Conservation (phyloP, 768 basidiomycete genomes). For the Xanthoconium stramineum region DNA sequence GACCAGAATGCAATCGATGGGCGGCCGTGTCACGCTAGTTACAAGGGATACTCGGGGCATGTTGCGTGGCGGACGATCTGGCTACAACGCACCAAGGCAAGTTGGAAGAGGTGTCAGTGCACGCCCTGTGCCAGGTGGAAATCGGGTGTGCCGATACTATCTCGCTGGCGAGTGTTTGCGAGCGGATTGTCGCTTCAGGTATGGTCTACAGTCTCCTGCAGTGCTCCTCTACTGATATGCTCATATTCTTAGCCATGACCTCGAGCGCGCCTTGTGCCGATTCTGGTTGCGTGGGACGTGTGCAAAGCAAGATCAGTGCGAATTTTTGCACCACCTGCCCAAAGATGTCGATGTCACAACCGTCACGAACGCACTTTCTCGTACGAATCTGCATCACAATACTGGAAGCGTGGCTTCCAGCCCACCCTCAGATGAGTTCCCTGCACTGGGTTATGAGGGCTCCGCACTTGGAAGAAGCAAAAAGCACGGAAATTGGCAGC, state of each 20-base stretch:
- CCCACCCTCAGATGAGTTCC: slow-evolving; percentile 60
- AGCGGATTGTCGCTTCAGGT: slow-evolving; percentile 98
- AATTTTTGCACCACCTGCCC: slow-evolving; percentile 91
- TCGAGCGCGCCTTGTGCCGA: slow-evolving; percentile 90
- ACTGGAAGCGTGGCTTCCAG: slow-evolving; percentile 32
- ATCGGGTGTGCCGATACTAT: slow-evolving; percentile 91
- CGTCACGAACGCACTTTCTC: slow-evolving; percentile 63
- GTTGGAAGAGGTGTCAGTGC: slow-evolving; percentile 26
- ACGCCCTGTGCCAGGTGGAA: slow-evolving; percentile 45
- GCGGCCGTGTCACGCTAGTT: slow-evolving; percentile 65
- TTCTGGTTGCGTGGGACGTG: slow-evolving; percentile 99
- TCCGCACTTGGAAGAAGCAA: slow-evolving; percentile 37
- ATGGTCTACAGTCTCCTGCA: slow-evolving; percentile 20
- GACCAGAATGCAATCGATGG: slow-evolving; percentile 56
- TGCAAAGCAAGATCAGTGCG: slow-evolving; percentile 94
- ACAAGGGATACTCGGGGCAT: slow-evolving; percentile 47
- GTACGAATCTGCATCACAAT: slow-evolving; percentile 53
- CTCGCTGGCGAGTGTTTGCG: slow-evolving; percentile 93
- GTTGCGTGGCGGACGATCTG: slow-evolving; percentile 44
- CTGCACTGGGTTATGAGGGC: slow-evolving; percentile 53
- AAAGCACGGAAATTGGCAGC: slow-evolving; percentile 43
- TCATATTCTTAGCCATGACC: slow-evolving; percentile 67
- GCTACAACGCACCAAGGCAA: slow-evolving; percentile 24
- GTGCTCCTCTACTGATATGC: slow-evolving; percentile 11
- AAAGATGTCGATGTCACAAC: slow-evolving; percentile 78